Base-by-base conservation (phyloP, 2,329 filamentous ascomycete species). In the Microdochium trichocladiopsis region DNA sequence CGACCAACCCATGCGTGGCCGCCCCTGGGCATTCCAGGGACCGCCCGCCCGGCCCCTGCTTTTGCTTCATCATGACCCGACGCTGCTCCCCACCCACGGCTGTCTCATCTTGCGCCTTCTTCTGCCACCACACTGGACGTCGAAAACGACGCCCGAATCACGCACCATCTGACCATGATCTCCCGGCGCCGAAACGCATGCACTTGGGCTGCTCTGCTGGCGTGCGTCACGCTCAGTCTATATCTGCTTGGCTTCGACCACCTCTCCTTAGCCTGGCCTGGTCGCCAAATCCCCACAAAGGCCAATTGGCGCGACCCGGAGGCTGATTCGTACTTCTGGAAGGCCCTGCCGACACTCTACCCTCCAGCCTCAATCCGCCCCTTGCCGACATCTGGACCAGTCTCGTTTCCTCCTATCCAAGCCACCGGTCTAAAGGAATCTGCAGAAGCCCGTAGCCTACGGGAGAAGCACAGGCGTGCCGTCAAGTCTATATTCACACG, bases 401-500 rank as follows among this genome's bases (percentile, higher is more conserved):
- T 9, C 36, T 23, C 47, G 10, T 56, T 63, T 2, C 61, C 61
- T 21, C 54, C 52, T 43, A 57, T 64, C 24, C 62, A 64, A 48
- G 52, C 52, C 5, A 25, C 24, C 2, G 9, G 10, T 9, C 60
- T 61, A 22, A 14, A 25, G 9, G 9, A 28, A 12, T 49, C 49
- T 8, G 37, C 45, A 23, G 62, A 63, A 52, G 52, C 53, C 1
- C 50, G 52, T 8, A 23, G 53, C 23, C 53, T 58, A 25, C 55
- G 52, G 2, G 28, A 53, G 18, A 50, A 25, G 9, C 61, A 60
- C 25, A 50, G 54, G 43, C 14, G 51, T 41, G 41, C 21, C 18
- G 70, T 74, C 12, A 61, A 63, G 47, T 47, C 56, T 49, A 60
- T 66, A 12, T 74, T 74, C 54, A 53, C 60, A 48, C 57, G 58